Evolutionary conservation across 495 filamentous ascomycete species (phyloP).

Genomic region (Venustampulla echinocandica): DNA sequence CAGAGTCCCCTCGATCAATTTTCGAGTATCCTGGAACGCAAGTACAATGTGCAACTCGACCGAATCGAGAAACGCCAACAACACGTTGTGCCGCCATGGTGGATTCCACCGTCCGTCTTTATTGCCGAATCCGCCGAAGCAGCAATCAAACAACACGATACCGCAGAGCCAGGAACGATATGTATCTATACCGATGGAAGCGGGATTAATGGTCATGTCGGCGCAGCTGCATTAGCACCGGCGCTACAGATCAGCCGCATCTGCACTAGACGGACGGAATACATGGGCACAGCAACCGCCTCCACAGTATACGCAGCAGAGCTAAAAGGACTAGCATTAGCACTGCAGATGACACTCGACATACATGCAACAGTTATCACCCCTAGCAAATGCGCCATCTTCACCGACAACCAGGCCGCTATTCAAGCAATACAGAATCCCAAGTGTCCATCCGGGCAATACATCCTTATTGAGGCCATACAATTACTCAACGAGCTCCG

Average conservation of each 20-base stretch:
- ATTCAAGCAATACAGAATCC: slow-evolving; percentile 12
- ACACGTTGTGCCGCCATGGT: slow-evolving; percentile 21
- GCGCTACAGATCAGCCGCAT: slow-evolving; percentile 3
- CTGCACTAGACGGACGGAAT: slow-evolving; percentile 11
- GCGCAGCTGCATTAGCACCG: slow-evolving; percentile 12
- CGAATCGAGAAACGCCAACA: no score
- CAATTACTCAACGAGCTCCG: slow-evolving; percentile 16
- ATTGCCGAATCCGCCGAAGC: slow-evolving; percentile 18
- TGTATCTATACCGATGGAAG: slow-evolving; percentile 22
- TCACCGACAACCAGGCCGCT: slow-evolving; percentile 18
- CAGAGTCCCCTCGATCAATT: no score
- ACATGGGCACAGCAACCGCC: slow-evolving; percentile 17
- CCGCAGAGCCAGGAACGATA: slow-evolving; percentile 14
- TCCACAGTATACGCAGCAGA: slow-evolving; percentile 22
- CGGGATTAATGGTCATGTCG: slow-evolving; percentile 17
- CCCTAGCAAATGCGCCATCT: slow-evolving; percentile 13
- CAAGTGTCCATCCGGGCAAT: slow-evolving; percentile 13
- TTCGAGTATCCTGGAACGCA: no score
- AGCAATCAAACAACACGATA: slow-evolving; percentile 19
- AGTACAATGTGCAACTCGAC: no score
- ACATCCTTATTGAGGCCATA: slow-evolving; percentile 13
- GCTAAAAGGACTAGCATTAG: slow-evolving; percentile 14
- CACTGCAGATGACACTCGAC: slow-evolving; percentile 17
- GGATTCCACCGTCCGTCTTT: slow-evolving; percentile 15
- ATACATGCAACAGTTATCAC: slow-evolving; percentile 1